Conservation (phyloP, 2,329 filamentous ascomycete species). For the Talaromyces sp. region DNA sequence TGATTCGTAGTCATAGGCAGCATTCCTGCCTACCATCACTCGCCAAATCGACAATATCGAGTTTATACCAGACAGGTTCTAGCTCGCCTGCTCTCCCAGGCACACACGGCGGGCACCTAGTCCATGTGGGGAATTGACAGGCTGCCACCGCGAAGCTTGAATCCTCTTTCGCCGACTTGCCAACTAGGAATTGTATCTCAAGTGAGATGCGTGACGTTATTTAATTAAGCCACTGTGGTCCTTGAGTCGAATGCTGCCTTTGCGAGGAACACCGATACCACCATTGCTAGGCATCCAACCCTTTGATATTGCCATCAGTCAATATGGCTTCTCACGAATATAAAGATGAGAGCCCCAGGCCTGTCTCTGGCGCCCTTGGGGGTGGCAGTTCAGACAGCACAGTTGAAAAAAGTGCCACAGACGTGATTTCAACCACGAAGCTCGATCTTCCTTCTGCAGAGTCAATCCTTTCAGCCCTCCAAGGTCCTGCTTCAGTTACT, state of each 20-base stretch:
- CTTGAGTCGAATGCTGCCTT: not conserved
- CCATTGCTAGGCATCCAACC: not conserved
- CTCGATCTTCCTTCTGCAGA: conserved; percentile 21
- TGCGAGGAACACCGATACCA: not conserved
- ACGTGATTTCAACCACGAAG: not conserved
- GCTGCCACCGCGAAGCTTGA: not conserved
- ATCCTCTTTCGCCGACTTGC: not conserved
- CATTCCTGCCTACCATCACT: not conserved
- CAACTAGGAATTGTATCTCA: not conserved
- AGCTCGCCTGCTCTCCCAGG: not conserved
- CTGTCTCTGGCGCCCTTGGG: not conserved
- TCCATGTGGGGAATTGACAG: not conserved
- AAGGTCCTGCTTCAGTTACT: conserved; percentile 16
- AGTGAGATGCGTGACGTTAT: not conserved
- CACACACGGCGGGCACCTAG: not conserved
- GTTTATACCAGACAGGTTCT: not conserved
- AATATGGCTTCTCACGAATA: conserved; percentile 7
- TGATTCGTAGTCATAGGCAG: not conserved
- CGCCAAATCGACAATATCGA: not conserved
- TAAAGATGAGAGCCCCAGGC: conserved; percentile 5
- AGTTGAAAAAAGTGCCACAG: not conserved
- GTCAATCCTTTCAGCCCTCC: conserved; percentile 20
- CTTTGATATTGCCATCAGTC: not conserved
- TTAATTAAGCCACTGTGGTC: not conserved
- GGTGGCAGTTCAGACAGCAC: not conserved